Base-by-base conservation (phyloP, 257 asterid species). In the Craterostigma plantagineum region DNA sequence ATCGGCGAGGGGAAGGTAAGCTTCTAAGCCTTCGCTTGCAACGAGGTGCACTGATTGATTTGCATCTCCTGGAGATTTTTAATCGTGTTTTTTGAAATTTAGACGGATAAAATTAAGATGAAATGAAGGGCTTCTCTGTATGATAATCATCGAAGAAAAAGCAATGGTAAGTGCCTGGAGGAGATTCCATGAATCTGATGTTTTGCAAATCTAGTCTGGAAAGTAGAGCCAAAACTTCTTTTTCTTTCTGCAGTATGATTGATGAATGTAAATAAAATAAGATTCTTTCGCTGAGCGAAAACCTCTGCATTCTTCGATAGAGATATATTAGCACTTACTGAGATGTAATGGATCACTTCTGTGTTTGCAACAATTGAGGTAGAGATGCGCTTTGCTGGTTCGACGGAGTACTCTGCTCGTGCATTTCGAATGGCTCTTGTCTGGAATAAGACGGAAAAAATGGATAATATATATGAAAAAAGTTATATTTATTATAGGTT, bases 361-460 rank as follows among this genome's bases (percentile, higher is more conserved):
- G 92, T 43, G 63, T 70, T 82, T 50, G 93, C 98, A 66, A 87
- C 79, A 38, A 87, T 53, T 9, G 72, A 76, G 23, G 90, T 92
- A 56, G 95, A 76, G 48, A 87, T 87, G 27, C 70, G 84, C 60
- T 72, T 74, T 50, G 78, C 93, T 63, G 98, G 93, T 63, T 87
- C 98, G 55, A 82, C 98, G 42, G 93, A 77, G 62, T 87, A 87
- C 76, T 87, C 97, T 38, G 97, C 93, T 50, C 97, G 69, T 37
- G 91, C 93, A 70, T 87, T 87, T 52, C 97, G 73, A 49, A 87
- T 76, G 54, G 95, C 93, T 70, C 90, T 79, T 2, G 93, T 82
- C 97, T 87, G 58, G 51, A 41, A 45, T 45, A 52, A 56, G 35
- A 48, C 45, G 44, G 34, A 18, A 58, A n/a, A 55, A 58, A 42